Base-by-base conservation (phyloP, 2,329 filamentous ascomycete genomes). In the Chalaropsis thielavioides region DNA sequence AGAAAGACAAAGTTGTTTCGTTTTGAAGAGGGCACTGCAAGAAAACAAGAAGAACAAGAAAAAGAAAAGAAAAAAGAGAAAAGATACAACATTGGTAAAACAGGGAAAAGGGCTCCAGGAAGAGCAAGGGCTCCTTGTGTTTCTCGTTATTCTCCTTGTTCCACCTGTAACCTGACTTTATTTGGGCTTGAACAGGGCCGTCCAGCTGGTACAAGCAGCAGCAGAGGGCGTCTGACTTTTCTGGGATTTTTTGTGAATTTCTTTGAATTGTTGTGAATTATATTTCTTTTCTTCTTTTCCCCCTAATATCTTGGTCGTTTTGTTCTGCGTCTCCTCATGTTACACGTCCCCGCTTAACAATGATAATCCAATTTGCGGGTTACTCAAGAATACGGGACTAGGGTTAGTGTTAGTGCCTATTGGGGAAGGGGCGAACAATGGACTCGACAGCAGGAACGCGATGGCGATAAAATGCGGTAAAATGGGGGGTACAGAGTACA, bases 1-100 rank as follows among this genome's bases (percentile, higher is more conserved):
- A 17, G 31, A 56, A 56, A 35, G 2, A 10, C 19, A 56, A 31
- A 31, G 11, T 13, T 56, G 51, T 35, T 56, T 56, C 51, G 51
- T 56, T 56, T 56, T 17, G 27, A 35, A n/a, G 15, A 35, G 27
- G 15, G 51, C 31, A 2, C 2, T 31, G 15, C 19, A 24, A 22
- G n/a, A 19, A 31, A 24, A 61, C 27, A 46, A 24, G 61, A 61
- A 49, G 38, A 49, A 60, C 22, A 46, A 59, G 63, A 27, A 40
- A 22, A 46, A 38, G 6, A 44, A 54, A 43, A 61, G 17, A 27
- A 31, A 38, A 59, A 19, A 13, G 24, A 58, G 40, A 64, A n/a
- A 61, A 62, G 41, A 43, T 15, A 22, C 54, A 61, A 63, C 56
- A n/a, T n/a, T n/a, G n/a, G 44, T 31, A 22, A 64, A 43, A 61